Conservation (phyloP, 148 eudicot genomes). For the Rhododendron williamsianum region DNA sequence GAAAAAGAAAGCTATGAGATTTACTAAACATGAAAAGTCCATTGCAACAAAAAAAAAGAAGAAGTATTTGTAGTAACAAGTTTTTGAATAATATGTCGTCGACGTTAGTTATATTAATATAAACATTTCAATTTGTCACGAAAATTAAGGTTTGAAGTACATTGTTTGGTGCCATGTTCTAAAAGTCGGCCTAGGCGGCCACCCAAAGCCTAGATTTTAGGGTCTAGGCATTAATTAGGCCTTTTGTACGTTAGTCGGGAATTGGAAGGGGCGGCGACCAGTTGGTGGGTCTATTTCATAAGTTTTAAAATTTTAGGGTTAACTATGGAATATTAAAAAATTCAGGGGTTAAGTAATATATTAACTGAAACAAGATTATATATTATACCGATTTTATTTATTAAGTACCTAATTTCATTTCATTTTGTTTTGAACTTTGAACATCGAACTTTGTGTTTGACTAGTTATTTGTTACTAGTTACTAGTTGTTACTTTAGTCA, state of each 20-base stretch:
- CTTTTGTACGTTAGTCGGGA: background rate
- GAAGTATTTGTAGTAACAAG: background rate
- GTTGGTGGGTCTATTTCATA: background rate
- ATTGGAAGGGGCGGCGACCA: background rate
- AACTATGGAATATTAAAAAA: background rate
- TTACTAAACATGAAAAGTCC: background rate
- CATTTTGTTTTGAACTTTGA: background rate
- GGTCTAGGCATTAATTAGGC: background rate
- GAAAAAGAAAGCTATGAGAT: background rate
- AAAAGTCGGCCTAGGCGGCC: background rate
- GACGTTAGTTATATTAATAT: background rate
- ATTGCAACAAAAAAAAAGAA: background rate
- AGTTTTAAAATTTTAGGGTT: too few relatives aligned
- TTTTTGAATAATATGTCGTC: background rate
- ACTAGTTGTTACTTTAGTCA: background rate
- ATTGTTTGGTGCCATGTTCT: background rate
- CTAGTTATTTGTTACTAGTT: background rate
- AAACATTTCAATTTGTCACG: background rate
- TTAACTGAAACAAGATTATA: background rate
- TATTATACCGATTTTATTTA: too few relatives aligned
- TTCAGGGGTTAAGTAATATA: background rate
- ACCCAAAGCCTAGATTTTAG: background rate
- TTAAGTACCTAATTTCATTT: background rate
- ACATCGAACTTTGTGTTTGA: background rate
- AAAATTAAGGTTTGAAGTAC: background rate